phyloP scores from a whole-genome alignment of 1,139 yeast species.

The Taphrina wiesneri region DNA sequence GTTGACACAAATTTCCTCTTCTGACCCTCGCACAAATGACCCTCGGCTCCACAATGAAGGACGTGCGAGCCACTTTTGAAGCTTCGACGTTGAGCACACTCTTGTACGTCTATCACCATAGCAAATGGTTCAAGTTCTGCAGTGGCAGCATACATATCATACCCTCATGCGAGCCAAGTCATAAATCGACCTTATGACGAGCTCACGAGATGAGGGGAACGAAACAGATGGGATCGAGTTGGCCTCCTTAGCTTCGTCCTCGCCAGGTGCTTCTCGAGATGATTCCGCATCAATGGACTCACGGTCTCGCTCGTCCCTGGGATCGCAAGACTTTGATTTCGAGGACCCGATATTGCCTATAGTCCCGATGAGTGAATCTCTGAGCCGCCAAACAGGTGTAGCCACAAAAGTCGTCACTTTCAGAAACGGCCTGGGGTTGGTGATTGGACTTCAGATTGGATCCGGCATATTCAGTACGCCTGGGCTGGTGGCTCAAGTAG shows the following conservation, averaged over 20 bases:
- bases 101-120: too few species aligned
- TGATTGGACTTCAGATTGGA: conserved; percentile 51
- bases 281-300: conserved; percentile 37
- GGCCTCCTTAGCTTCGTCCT: conserved; percentile 46
- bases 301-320: conserved; percentile 39
- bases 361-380: conserved; percentile 43
- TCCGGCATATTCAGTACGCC: conserved; percentile 53
- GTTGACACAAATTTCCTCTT: not conserved
- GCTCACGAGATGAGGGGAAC: not conserved
- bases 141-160: too few species aligned
- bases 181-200: not conserved
- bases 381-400: conserved; percentile 42
- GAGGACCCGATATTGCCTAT: conserved; percentile 43
- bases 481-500: conserved; percentile 48
- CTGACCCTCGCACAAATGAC: not conserved
- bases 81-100: too few species aligned
- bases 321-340: conserved; percentile 42
- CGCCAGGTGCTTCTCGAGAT: conserved; percentile 37
- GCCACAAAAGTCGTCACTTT: conserved; percentile 46
- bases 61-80: not conserved
- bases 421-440: conserved; percentile 49
- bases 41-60: not conserved
- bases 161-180: not conserved
- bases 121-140: too few species aligned
- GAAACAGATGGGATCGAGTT: conserved; percentile 46